Evolutionary conservation across 495 filamentous ascomycete species (phyloP), one percentile per base, ranked within the genome.

Genomic region (Elasticomyces elasticus): DNA sequence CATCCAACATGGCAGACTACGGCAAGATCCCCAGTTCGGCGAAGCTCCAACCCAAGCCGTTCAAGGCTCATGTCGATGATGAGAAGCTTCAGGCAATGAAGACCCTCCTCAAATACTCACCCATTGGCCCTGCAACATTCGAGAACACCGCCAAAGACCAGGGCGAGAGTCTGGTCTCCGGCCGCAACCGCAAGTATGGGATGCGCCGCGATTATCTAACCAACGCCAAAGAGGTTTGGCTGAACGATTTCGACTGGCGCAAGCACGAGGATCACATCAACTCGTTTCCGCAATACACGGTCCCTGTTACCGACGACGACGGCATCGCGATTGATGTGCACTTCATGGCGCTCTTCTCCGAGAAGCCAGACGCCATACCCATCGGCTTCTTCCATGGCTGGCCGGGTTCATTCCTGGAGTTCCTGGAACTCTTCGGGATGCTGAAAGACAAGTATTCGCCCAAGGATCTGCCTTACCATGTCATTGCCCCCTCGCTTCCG

Each of bases 311-410:
- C 23, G 62, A 69, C 2, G 62, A 62, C 7, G 48, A 52, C 10
- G 47, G 46, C 27, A 63, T 66, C 25, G 59, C 64, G 1, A 61
- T 76, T 20, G 64, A 67, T 1, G 71, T 87, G 4, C 84, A 86
- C 59, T 86, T 86, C 53, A 70, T 78, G 0, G 83, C 73, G 0
- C 65, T 86, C 1, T 84, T 85, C 59, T 86, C 84, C 0, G 61
- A 73, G 56, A 75, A 73, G 27, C 47, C 65, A 11, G 74, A 81
- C 65, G 84, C 82, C 3, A 66, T 83, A 13, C 84, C 84, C 0
- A 61, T 86, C 7, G 47, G 81, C 15, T 69, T 85, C 24, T 64
- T 81, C 28, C 79, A 83, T 59, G 81, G 80, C 30, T 83, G 79
- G 80, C 81, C 81, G 28, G 80, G 78, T 37, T 74, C 71, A 19